These are phyloP conservation scores for Xylariaceae sp. DNA, from an alignment of 2,329 filamentous ascomycete species.

Conservation along the genomic window DNA sequence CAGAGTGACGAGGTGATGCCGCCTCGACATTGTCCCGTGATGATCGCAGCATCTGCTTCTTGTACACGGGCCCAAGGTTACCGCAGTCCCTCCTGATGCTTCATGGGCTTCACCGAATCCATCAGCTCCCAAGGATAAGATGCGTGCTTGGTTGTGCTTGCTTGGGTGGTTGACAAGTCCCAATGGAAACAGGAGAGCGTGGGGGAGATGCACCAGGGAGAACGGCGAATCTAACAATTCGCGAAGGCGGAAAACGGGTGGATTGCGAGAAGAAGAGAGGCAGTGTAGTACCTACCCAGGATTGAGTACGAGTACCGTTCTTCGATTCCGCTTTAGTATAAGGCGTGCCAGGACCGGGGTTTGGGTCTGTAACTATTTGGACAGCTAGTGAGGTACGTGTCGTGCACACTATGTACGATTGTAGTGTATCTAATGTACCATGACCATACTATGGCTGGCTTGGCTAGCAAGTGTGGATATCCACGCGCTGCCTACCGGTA, in stretches of 20 bases:
- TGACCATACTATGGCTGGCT: neutral
- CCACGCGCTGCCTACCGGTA: neutral
- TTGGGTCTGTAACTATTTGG: slow-evolving; percentile 13
- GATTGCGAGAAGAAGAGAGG: slow-evolving; percentile 15
- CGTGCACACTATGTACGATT: neutral
- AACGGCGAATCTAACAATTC: slow-evolving; percentile 3
- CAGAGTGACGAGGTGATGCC: slow-evolving; percentile 20
- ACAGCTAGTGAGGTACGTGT: slow-evolving; percentile 3
- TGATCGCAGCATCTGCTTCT: slow-evolving; percentile 26
- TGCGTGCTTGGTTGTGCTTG: neutral
- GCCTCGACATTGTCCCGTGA: slow-evolving; percentile 29
- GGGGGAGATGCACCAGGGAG: slow-evolving; percentile 8
- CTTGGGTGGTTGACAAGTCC: neutral
- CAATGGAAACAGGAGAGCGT: neutral
- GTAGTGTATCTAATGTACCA: neutral
- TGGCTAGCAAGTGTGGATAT: neutral
- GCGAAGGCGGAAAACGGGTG: slow-evolving; percentile 10
- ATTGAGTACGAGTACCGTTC: slow-evolving; percentile 8
- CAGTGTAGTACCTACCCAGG: neutral
- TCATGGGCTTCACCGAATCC: slow-evolving; percentile 28
- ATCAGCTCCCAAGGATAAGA: slow-evolving; percentile 21
- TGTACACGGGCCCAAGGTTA: slow-evolving; percentile 30
- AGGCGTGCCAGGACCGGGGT: slow-evolving; percentile 8
- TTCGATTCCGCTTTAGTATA: slow-evolving; percentile 19
- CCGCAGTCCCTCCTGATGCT: slow-evolving; percentile 26